Base-by-base conservation (phyloP, 805 yeast genomes). In the Starmera pachycereana region DNA sequence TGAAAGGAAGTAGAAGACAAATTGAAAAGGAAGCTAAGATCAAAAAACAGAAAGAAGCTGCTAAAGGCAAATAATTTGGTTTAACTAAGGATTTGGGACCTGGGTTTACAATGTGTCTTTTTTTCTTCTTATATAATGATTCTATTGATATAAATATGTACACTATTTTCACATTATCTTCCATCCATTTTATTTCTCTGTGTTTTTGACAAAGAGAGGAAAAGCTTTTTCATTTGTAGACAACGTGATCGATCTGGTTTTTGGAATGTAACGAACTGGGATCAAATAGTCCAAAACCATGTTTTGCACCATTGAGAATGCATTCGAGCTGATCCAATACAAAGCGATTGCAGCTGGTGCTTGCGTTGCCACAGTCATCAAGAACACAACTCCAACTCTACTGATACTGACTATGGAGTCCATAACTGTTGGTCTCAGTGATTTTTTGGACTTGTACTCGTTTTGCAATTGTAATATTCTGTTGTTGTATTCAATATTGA, bases 241-340 rank as follows among this genome's bases (percentile, higher is more conserved):
- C 27, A 10, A 9, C 18, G 25, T 9, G 2, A 25, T 7, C 11
- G 29, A 37, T 35, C 53, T 43, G 1, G 29, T 29, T 4, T 42
- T 42, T 22, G 43, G 40, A 3, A 40, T 31, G 35, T 46, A 51
- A 29, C 48, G 47, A 14, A 53, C 40, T 11, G 59, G 59, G n/a
- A 54, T 16, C 37, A 49, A 54, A 10, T 51, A 46, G 38, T 89
- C 92, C 52, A 90, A 61, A 13, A 82, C 44, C 12, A 81, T 57
- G 56, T 89, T 90, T 51, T 90, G 97, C 0, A 74, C 44, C 43
- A 85, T 61, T 3, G 97, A 88, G 54, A 69, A 89, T 4, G 71
- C 49, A 54, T 87, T 89, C 0, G 96, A 87, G 36, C 90, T 77
- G 28, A 86, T 70, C 98, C 97, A 90, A 61, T 89, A 90, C n/a